phyloP scores from a whole-genome alignment of 306 rosid species.

The Prosopis cineraria region DNA sequence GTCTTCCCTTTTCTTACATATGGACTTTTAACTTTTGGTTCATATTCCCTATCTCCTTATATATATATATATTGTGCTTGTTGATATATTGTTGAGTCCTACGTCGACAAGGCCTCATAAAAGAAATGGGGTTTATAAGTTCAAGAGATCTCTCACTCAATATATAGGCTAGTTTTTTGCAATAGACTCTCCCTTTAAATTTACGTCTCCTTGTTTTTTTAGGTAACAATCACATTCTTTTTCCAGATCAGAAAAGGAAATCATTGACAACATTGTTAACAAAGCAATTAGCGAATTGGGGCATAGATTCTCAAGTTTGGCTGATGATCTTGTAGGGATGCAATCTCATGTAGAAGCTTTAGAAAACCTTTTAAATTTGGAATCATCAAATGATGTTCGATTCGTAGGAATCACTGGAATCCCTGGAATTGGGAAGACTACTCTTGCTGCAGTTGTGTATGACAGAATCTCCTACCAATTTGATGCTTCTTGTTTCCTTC shows the following conservation, averaged over 20 bases:
- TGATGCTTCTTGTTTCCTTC: background rate
- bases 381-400: background rate
- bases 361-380: background rate
- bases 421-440: constrained; percentile 28
- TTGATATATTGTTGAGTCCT: no score
- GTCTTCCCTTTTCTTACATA: background rate
- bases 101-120: no score
- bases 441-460: background rate
- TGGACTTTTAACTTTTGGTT: background rate
- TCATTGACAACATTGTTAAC: no score
- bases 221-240: background rate
- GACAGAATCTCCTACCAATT: background rate
- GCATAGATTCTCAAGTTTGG: constrained; percentile 17
- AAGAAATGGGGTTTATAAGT: no score
- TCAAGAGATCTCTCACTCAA: no score
- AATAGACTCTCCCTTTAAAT: no score
- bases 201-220: background rate
- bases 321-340: constrained; percentile 19
- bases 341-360: background rate
- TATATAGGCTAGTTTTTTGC: no score
- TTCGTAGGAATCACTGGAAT: constrained; percentile 34
- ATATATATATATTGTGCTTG: no score
- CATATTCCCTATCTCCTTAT: no score
- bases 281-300: background rate
- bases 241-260: background rate